A percentile compares a stretch with the other conserved stretches of the same genome.
phyloP scores from a whole-genome alignment of 2,329 filamentous ascomycete species.

The Colletotrichum sidae region DNA sequence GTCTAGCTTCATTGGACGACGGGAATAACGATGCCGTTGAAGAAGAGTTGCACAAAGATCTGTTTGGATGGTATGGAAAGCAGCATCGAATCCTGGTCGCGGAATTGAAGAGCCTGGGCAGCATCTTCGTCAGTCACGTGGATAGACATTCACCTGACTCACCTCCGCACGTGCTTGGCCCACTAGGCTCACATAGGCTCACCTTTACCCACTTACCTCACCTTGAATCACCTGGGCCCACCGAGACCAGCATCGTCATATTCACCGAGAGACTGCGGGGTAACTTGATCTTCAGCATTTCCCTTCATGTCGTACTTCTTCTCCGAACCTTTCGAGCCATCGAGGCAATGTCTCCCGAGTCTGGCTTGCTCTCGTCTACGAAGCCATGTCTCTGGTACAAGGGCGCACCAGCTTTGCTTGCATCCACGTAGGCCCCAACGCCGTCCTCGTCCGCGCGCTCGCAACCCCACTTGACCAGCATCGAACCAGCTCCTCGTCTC shows the following conservation, averaged over 20 bases:
- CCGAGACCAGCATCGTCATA: too few species aligned
- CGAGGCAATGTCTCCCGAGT: background rate
- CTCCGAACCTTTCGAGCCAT: conserved; percentile 8
- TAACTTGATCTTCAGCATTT: too few species aligned
- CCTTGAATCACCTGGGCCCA: too few species aligned
- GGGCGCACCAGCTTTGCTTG: conserved; percentile 30
- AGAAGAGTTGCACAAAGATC: background rate
- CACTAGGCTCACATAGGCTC: too few species aligned
- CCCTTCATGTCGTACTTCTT: background rate
- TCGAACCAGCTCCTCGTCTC: conserved; percentile 41
- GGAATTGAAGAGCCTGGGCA: too few species aligned
- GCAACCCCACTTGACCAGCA: conserved; percentile 43
- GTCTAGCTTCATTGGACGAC: conserved; percentile 2
- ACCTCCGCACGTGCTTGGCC: too few species aligned
- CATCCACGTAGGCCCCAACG: conserved; percentile 42
- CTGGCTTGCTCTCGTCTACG: conserved; percentile 20
- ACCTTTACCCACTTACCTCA: too few species aligned
- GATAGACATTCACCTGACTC: too few species aligned
- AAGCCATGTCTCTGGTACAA: conserved; percentile 27
- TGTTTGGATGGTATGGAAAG: too few species aligned
- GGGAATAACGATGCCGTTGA: background rate
- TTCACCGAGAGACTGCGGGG: too few species aligned
- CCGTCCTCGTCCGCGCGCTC: conserved; percentile 39
- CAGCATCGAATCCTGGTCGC: too few species aligned
- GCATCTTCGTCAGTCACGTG: too few species aligned